Percentiles rank a stretch among this genome's conserved stretches.
Evolutionary conservation across 371 early-diverging fungal species (phyloP).

Genomic region (Rhizopus sp.): DNA sequence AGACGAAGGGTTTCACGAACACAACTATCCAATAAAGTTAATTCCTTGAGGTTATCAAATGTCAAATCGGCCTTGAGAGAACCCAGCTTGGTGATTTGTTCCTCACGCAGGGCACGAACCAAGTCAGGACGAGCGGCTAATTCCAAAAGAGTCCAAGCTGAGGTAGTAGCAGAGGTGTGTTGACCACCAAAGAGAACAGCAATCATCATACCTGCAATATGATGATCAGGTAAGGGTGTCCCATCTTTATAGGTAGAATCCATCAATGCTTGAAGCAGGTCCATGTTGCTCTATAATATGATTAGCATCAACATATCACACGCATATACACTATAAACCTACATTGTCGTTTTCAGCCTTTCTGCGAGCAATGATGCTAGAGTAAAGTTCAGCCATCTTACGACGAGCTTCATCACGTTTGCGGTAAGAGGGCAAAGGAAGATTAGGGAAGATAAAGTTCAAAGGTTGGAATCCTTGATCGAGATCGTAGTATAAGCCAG

Average conservation of each 20-base stretch:
- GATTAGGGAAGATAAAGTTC: slow-evolving; percentile 76
- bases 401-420: slow-evolving; percentile 85
- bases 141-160: slow-evolving; percentile 89
- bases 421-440: slow-evolving; percentile 56
- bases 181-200: slow-evolving; percentile 96
- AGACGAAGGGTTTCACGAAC: slow-evolving; percentile 93
- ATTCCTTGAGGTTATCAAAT: slow-evolving; percentile 79
- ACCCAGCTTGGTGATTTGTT: slow-evolving; percentile 65
- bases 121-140: slow-evolving; percentile 80
- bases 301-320: background rate
- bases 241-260: slow-evolving; percentile 89
- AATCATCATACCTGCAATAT: slow-evolving; percentile 94
- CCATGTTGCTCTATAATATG: slow-evolving; percentile 41
- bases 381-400: slow-evolving; percentile 82
- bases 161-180: slow-evolving; percentile 93
- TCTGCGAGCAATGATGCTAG: slow-evolving; percentile 80
- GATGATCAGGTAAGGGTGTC: slow-evolving; percentile 70
- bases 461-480: slow-evolving; percentile 95
- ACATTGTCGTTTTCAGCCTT: slow-evolving; percentile 52
- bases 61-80: slow-evolving; percentile 59
- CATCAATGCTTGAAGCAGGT: slow-evolving; percentile 87
- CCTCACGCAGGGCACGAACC: slow-evolving; percentile 59
- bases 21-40: slow-evolving; percentile 77
- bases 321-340: slow-evolving; percentile 4
- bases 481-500: slow-evolving; percentile 91